phyloP scores from a whole-genome alignment of 352 stramenopile genomes.

The Phytophthora sansomeana region DNA sequence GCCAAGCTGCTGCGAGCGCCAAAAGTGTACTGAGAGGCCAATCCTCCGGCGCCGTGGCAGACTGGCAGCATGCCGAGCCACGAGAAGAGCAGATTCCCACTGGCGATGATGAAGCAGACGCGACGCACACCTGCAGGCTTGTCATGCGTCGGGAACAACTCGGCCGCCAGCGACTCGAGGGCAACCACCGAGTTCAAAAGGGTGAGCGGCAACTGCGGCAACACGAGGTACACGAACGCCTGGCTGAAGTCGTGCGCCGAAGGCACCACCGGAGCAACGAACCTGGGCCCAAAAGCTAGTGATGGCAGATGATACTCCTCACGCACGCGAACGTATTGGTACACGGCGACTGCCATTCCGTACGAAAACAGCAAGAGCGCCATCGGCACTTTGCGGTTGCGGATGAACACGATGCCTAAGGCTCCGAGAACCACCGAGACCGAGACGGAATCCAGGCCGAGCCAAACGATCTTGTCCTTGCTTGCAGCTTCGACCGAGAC shows the following conservation, averaged over 20 bases:
- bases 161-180: conserved; percentile 88
- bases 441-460: conserved; percentile 72
- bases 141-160: conserved; percentile 89
- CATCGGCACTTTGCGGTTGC: conserved; percentile 66
- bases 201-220: conserved; percentile 93
- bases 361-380: conserved; percentile 77
- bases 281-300: conserved; percentile 62
- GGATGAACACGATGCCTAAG: conserved; percentile 79
- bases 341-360: conserved; percentile 68
- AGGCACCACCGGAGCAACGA: conserved; percentile 63
- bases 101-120: conserved; percentile 73
- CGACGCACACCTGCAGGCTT: conserved; percentile 63
- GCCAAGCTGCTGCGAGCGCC: conserved; percentile 91
- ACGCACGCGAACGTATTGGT: conserved; percentile 59
- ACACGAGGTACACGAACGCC: conserved; percentile 88
- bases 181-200: conserved; percentile 94
- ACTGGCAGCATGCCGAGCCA: conserved; percentile 93
- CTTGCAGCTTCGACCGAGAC: conserved; percentile 11
- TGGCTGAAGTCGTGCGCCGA: conserved; percentile 61
- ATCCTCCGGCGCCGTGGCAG: conserved; percentile 93
- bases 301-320: conserved; percentile 62
- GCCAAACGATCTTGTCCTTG: conserved; percentile 50
- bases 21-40: conserved; percentile 94
- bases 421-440: conserved; percentile 72
- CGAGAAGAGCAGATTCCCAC: conserved; percentile 87